Conservation (phyloP, 371 early-diverging fungal genomes). For the Syncephalis plumigaleata region DNA sequence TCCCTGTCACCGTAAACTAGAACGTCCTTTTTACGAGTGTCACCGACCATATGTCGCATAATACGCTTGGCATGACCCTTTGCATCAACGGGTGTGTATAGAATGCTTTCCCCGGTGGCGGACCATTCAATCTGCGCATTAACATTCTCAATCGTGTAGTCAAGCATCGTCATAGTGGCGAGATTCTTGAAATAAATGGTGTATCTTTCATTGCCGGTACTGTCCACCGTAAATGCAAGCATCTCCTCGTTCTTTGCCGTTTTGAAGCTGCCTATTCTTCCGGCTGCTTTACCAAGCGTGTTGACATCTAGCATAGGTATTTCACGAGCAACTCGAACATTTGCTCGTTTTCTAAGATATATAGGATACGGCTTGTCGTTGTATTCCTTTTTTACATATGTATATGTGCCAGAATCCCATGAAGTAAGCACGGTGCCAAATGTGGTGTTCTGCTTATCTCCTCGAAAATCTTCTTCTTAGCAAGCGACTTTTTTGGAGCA, state of each 20-base stretch:
- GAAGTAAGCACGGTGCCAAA: no score
- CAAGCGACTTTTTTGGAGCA: no score
- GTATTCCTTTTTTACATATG: no score
- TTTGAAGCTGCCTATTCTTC: no score
- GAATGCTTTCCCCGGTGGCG: slow-evolving; percentile 19
- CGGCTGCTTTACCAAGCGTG: no score
- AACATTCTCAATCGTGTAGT: slow-evolving; percentile 20
- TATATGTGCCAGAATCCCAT: no score
- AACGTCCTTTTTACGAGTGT: slow-evolving; percentile 14
- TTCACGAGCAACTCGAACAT: no score
- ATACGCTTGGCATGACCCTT: slow-evolving; percentile 29
- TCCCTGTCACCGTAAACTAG: slow-evolving; percentile 29
- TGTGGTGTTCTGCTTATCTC: no score
- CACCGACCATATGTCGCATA: slow-evolving; percentile 25
- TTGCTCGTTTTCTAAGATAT: no score
- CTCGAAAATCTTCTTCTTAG: no score
- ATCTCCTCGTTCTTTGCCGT: slow-evolving; percentile 14
- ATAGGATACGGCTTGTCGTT: no score
- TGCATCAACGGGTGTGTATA: slow-evolving; percentile 28
- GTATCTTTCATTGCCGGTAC: slow-evolving; percentile 27
- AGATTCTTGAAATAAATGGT: slow-evolving; percentile 28
- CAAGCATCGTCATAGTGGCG: slow-evolving; percentile 12
- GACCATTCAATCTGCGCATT: slow-evolving; percentile 36
- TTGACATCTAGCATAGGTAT: no score
- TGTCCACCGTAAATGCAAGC: slow-evolving; percentile 34